A percentile compares a stretch with the other conserved stretches of the same genome.
Evolutionary conservation across 768 basidiomycete species (phyloP).

Genomic region (Psilocybe azurescens): DNA sequence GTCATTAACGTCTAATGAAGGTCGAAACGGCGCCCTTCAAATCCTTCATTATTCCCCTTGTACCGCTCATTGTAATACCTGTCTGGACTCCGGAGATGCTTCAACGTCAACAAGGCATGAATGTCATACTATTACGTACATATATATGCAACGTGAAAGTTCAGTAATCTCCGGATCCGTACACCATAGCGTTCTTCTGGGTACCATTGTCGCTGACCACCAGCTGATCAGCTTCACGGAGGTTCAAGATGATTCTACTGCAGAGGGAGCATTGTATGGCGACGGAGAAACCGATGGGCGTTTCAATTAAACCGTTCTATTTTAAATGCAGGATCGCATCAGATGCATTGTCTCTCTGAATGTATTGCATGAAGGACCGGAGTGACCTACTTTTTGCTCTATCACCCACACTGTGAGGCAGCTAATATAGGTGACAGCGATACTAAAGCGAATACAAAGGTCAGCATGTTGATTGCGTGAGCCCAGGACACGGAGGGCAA

Average conservation of each 20-base stretch:
- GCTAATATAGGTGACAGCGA: not conserved
- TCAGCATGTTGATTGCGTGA: not conserved
- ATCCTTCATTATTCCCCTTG: no score
- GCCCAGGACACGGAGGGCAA: not conserved
- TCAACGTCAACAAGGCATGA: no score
- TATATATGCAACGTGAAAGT: no score
- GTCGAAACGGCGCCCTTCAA: no score
- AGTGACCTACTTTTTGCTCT: not conserved
- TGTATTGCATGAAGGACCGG: not conserved
- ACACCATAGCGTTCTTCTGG: no score
- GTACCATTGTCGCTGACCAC: no score
- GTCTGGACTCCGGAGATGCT: no score
- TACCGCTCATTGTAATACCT: no score
- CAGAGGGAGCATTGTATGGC: constrained; percentile 2
- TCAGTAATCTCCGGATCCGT: no score
- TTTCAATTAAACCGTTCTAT: constrained; percentile 2
- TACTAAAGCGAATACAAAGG: not conserved
- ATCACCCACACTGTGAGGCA: not conserved
- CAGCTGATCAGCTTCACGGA: no score
- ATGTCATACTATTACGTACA: no score
- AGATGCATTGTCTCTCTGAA: not conserved
- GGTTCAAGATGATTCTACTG: not conserved
- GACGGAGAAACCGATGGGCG: constrained; percentile 1
- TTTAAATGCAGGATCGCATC: not conserved
- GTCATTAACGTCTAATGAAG: no score